Percentiles rank a stretch among this genome's conserved stretches.
Conservation (phyloP, 805 yeast genomes). For the Lipomyces sp. region DNA sequence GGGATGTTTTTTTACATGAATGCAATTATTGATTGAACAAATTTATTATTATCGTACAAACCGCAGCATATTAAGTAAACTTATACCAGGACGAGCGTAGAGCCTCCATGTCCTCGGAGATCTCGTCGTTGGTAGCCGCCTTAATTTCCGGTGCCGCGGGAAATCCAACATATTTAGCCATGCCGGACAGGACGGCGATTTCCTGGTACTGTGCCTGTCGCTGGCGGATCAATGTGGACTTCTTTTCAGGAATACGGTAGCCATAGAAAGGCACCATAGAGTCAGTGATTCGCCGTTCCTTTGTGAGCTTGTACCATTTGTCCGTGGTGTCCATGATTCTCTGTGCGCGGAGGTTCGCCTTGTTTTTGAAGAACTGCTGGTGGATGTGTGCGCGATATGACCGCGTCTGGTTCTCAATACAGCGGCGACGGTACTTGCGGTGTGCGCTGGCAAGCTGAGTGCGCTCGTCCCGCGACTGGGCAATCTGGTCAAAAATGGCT, state of each 20-base stretch:
- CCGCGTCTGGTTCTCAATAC: conserved; percentile 75
- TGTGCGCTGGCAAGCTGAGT: conserved; percentile 49
- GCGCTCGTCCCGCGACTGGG: conserved; percentile 68
- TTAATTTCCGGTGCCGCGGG: conserved; percentile 76
- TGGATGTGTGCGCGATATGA: conserved; percentile 78
- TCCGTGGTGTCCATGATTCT: conserved; percentile 72
- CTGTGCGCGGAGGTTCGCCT: conserved; percentile 61
- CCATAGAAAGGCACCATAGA: conserved; percentile 49
- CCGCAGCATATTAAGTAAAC: too few species aligned
- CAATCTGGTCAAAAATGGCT: conserved; percentile 42
- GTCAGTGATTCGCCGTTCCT: conserved; percentile 82
- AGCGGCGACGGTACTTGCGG: conserved; percentile 64
- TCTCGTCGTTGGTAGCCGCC: conserved; percentile 67
- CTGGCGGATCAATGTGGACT: conserved; percentile 56
- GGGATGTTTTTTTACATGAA: conserved; percentile 2
- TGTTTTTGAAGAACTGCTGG: conserved; percentile 54
- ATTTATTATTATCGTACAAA: not conserved
- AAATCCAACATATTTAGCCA: conserved; percentile 65
- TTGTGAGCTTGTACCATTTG: conserved; percentile 87
- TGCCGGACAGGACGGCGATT: conserved; percentile 65
- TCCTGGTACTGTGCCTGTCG: conserved; percentile 66
- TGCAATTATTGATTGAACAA: conserved; percentile 4
- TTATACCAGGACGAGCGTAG: conserved; percentile 44
- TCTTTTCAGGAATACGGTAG: conserved; percentile 43
- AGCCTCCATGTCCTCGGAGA: conserved; percentile 65